These are phyloP conservation scores for Candida yuanshanica DNA, from an alignment of 805 yeast genomes.

Conservation along the genomic window DNA sequence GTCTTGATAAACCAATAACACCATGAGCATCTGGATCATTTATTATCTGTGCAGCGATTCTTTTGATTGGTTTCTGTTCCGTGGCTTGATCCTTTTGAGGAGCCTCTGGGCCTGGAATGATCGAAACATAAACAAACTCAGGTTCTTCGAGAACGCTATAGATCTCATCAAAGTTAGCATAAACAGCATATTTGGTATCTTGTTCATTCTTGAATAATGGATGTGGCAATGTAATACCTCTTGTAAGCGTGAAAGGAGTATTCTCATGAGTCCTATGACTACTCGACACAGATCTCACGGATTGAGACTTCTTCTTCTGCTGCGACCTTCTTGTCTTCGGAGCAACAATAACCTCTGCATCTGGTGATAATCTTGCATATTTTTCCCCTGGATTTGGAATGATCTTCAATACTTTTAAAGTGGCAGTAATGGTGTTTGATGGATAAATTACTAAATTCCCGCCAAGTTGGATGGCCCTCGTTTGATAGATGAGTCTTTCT, in stretches of 20 bases:
- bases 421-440: slow-evolving; percentile 53
- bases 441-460: slow-evolving; percentile 69
- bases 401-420: slow-evolving; percentile 45
- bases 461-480: slow-evolving; percentile 60
- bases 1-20: slow-evolving; percentile 46
- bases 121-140: slow-evolving; percentile 44
- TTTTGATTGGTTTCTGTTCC: slow-evolving; percentile 10
- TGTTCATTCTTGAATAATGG: slow-evolving; percentile 24
- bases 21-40: slow-evolving; percentile 30
- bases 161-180: slow-evolving; percentile 37
- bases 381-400: slow-evolving; percentile 30
- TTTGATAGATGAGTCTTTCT: slow-evolving; percentile 66
- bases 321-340: slow-evolving; percentile 46
- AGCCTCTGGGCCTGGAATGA: slow-evolving; percentile 45
- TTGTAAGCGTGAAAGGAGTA: slow-evolving; percentile 35
- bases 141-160: slow-evolving; percentile 29
- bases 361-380: slow-evolving; percentile 52
- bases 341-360: slow-evolving; percentile 69
- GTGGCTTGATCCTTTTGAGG: slow-evolving; percentile 9
- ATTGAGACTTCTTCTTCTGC: slow-evolving; percentile 19
- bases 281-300: slow-evolving; percentile 20
- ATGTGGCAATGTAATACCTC: slow-evolving; percentile 58
- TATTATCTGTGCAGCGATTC: slow-evolving; percentile 46
- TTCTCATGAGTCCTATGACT: slow-evolving; percentile 18
- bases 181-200: slow-evolving; percentile 35